A percentile compares a stretch with the other conserved stretches of the same genome.
Conservation (phyloP, 768 basidiomycete genomes). For the Xanthoconium purpureum region DNA sequence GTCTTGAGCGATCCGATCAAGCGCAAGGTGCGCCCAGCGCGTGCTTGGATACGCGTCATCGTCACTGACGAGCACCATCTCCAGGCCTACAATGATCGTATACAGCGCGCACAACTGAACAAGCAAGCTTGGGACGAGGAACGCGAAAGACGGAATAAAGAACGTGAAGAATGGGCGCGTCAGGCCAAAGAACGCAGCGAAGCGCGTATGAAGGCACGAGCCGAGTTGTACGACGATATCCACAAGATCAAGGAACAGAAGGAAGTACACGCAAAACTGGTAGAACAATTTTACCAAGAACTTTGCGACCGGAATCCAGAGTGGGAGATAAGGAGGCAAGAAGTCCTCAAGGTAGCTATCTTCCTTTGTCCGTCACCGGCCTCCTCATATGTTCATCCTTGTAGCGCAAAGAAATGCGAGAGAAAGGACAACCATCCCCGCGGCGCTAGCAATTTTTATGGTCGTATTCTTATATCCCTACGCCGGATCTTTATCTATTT, state of each 20-base stretch:
- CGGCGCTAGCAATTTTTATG: slow-evolving; percentile 22
- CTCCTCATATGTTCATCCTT: slow-evolving; percentile 10
- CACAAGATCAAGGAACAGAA: slow-evolving; percentile 42
- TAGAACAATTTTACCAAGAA: slow-evolving; percentile 53
- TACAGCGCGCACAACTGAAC: slow-evolving; percentile 29
- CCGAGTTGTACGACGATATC: slow-evolving; percentile 36
- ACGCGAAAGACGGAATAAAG: slow-evolving; percentile 41
- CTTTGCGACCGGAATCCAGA: slow-evolving; percentile 58
- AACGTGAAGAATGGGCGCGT: slow-evolving; percentile 54
- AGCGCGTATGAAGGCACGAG: slow-evolving; percentile 46
- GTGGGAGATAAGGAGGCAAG: slow-evolving; percentile 55
- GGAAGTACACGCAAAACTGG: slow-evolving; percentile 40
- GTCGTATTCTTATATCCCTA: slow-evolving; percentile 30
- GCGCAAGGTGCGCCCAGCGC: slow-evolving; percentile 45
- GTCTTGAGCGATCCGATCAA: slow-evolving; percentile 52
- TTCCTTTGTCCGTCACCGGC: background rate
- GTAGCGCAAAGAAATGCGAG: slow-evolving; percentile 31
- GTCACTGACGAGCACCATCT: background rate
- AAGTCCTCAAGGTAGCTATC: slow-evolving; percentile 45
- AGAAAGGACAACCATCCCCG: slow-evolving; percentile 22
- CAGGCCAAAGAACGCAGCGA: slow-evolving; percentile 48
- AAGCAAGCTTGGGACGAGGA: slow-evolving; percentile 34
- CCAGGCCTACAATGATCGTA: slow-evolving; percentile 48
- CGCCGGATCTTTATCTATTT: slow-evolving; percentile 18
- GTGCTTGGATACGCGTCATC: background rate